Evolutionary conservation across 306 rosid genomes (phyloP).

Genomic region (Dalbergia cultrata): DNA sequence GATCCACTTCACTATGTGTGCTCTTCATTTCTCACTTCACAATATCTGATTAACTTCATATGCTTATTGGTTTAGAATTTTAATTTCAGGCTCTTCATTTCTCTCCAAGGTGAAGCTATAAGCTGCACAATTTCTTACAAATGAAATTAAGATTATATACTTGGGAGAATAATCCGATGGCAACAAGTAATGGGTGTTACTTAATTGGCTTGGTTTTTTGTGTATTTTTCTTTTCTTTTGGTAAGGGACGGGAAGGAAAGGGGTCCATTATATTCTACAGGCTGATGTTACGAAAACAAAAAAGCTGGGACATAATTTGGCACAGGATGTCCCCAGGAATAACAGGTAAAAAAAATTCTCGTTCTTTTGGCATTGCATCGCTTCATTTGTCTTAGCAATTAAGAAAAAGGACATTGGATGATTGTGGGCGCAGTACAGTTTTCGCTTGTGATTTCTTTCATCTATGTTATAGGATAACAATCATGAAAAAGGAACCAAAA

Average conservation of each 20-base stretch:
- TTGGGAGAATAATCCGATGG: background rate
- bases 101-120: too few species aligned
- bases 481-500: too few species aligned
- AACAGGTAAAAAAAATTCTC: conserved; percentile 5
- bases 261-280: conserved; percentile 40
- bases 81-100: too few species aligned
- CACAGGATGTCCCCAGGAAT: conserved; percentile 21
- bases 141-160: background rate
- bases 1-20: background rate
- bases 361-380: conserved; percentile 16
- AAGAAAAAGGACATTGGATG: background rate
- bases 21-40: background rate
- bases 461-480: too few species aligned
- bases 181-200: background rate
- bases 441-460: too few species aligned
- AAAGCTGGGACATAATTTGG: conserved; percentile 2
- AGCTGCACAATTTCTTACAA: too few species aligned
- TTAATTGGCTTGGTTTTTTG: background rate
- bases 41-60: background rate
- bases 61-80: background rate
- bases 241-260: background rate
- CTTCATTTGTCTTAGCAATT: conserved; percentile 38
- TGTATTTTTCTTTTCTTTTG: background rate
- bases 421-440: background rate
- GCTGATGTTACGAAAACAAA: background rate